Evolutionary conservation across 805 yeast genomes (phyloP).

Genomic region (Blastobotrys parvus): DNA sequence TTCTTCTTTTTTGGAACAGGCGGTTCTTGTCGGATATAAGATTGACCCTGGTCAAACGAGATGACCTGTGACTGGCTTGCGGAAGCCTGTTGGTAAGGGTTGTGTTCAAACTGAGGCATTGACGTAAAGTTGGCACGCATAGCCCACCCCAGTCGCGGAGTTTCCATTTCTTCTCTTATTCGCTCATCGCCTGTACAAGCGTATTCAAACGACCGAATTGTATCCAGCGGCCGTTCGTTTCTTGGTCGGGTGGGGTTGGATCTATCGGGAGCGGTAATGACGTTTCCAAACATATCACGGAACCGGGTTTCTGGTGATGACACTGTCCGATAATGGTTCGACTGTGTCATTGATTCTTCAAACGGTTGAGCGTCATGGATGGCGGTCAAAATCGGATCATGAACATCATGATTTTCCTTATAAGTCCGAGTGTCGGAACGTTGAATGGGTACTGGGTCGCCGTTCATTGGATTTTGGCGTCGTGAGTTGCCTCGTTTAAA

Average conservation of each 20-base stretch:
- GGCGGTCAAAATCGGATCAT: slow-evolving; percentile 88
- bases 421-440: not conserved
- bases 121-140: slow-evolving; percentile 53
- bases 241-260: slow-evolving; percentile 91
- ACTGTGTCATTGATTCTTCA: slow-evolving; percentile 43
- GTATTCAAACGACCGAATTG: slow-evolving; percentile 88
- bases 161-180: slow-evolving; percentile 74
- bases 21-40: slow-evolving; percentile 25
- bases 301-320: slow-evolving; percentile 43
- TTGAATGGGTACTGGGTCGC: slow-evolving; percentile 1
- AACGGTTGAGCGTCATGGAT: slow-evolving; percentile 95
- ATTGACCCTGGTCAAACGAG: slow-evolving; percentile 23
- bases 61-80: slow-evolving; percentile 22
- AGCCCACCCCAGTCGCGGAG: slow-evolving; percentile 73
- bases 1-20: slow-evolving; percentile 51
- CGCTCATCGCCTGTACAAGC: slow-evolving; percentile 83
- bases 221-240: slow-evolving; percentile 95
- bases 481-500: not conserved
- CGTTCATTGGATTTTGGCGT: not conserved
- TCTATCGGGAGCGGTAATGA: slow-evolving; percentile 70
- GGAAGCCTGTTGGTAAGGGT: slow-evolving; percentile 23
- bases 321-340: slow-evolving; percentile 32
- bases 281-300: slow-evolving; percentile 80
- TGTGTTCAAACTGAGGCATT: slow-evolving; percentile 47
- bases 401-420: slow-evolving; percentile 35